Evolutionary conservation across 1,284 basidiomycete genomes (phyloP), one percentile per base, ranked within the genome.

Genomic region (Naganishia cerealis): DNA sequence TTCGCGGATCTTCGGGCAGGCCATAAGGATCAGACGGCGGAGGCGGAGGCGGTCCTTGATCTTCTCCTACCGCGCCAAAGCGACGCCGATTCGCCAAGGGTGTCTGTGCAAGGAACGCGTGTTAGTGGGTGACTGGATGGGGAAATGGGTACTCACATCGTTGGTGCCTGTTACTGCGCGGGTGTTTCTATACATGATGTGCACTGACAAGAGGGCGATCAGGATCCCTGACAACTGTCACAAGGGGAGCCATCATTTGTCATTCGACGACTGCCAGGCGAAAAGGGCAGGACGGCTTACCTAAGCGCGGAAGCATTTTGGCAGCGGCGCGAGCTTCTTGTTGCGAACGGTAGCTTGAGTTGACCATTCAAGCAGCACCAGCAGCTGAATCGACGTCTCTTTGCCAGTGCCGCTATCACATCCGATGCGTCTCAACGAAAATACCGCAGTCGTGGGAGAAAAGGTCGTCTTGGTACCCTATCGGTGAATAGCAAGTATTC

Each of bases 391-490:
- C 29, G 29, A 33, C 29, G 6, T 6, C n/a, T n/a, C n/a, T n/a
- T n/a, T n/a, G n/a, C n/a, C n/a, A n/a, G n/a, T 33, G 29, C 29
- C 29, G 29, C n/a, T n/a, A n/a, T n/a, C 29, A 33, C 46, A 50
- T 33, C 12, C 46, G n/a, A 90, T 90, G 89, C 82, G 81, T 67
- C 78, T 85, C 70, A 91, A 90, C 80, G 82, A 85, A 68, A 80
- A 84, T 59, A 87, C 83, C 0, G 82, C 86, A 16, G 81, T 93
- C n/a, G 81, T 87, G 29, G 89, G 88, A 5, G 75, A 82, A 39
- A 84, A 83, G 40, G 84, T 89, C 43, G 82, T 90, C 24, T 82
- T 93, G 8, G 87, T 92, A 0, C 91, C 90, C 0, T 92, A 92
- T 77, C 81, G 85, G 85, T 86, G 69, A 59, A 77, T 76, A 36